Percentiles rank a stretch among this genome's conserved stretches.
Conservation (phyloP, 805 yeast genomes). For the Metschnikowia amazonensis region DNA sequence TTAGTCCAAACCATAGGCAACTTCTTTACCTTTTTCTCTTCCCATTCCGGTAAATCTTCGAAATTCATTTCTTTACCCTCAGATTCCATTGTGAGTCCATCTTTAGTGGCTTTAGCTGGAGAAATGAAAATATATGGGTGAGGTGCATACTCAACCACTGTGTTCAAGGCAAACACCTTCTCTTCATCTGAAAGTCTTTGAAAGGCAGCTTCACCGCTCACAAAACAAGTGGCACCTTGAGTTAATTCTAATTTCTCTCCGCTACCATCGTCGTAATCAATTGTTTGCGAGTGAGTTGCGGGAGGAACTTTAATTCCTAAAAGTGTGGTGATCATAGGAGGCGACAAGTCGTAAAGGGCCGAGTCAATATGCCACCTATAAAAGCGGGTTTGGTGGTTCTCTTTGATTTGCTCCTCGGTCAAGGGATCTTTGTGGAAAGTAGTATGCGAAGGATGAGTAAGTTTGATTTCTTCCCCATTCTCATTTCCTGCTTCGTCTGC, state of each 20-base stretch:
- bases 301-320: constrained; percentile 81
- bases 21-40: constrained; percentile 66
- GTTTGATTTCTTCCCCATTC: constrained; percentile 54
- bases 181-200: constrained; percentile 64
- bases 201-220: constrained; percentile 79
- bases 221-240: constrained; percentile 88
- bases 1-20: constrained; percentile 91
- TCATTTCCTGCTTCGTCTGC: constrained; percentile 54
- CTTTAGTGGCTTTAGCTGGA: constrained; percentile 75
- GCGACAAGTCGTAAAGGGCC: constrained; percentile 79
- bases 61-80: constrained; percentile 70
- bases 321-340: constrained; percentile 82
- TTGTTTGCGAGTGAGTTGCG: constrained; percentile 54
- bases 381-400: constrained; percentile 65
- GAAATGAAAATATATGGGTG: constrained; percentile 87
- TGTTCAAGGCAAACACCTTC: constrained; percentile 65
- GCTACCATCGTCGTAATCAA: constrained; percentile 52
- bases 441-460: constrained; percentile 83
- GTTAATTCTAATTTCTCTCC: constrained; percentile 62
- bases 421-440: constrained; percentile 71
- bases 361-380: constrained; percentile 95
- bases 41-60: constrained; percentile 79
- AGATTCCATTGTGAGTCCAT: constrained; percentile 80
- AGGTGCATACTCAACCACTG: constrained; percentile 87
- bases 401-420: constrained; percentile 57